A percentile compares a stretch with the other conserved stretches of the same genome.
These are phyloP conservation scores for Helenozyma baotianmanensis DNA, from an alignment of 805 yeast species.

Conservation along the genomic window DNA sequence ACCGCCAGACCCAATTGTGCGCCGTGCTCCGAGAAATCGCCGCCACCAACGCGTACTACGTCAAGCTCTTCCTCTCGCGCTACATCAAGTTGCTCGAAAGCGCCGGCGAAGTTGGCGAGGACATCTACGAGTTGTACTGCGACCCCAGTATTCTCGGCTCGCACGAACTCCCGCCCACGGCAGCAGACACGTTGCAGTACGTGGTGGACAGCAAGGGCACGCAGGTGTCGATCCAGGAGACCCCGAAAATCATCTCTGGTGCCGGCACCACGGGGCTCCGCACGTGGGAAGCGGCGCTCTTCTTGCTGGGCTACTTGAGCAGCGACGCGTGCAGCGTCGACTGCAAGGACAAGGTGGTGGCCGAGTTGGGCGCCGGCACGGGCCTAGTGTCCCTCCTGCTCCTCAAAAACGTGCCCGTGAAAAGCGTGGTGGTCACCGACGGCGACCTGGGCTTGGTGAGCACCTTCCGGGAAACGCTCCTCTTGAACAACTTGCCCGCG, in stretches of 20 bases:
- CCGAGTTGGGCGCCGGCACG: conserved; percentile 89
- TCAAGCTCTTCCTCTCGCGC: conserved; percentile 40
- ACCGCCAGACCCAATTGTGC: conserved; percentile 19
- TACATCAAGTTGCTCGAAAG: conserved; percentile 35
- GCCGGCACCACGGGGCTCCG: conserved; percentile 84
- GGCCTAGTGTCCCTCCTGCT: conserved; percentile 66
- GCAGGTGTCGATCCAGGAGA: conserved; percentile 44
- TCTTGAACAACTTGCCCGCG: conserved; percentile 33
- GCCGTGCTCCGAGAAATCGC: conserved; percentile 18
- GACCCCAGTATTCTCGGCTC: conserved; percentile 28
- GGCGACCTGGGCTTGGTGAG: conserved; percentile 59
- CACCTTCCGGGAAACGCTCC: conserved; percentile 40
- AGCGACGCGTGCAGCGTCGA: conserved; percentile 3
- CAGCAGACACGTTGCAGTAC: conserved; percentile 33
- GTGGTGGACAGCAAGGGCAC: conserved; percentile 15
- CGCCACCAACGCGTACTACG: conserved; percentile 47
- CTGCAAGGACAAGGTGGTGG: conserved; percentile 28
- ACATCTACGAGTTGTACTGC: conserved; percentile 39
- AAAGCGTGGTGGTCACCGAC: conserved; percentile 52
- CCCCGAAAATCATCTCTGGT: conserved; percentile 63
- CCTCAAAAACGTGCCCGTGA: conserved; percentile 20
- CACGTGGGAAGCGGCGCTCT: conserved; percentile 92
- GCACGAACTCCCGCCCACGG: conserved; percentile 31
- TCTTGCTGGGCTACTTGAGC: conserved; percentile 49
- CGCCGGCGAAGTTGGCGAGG: conserved; percentile 31